Evolutionary conservation across 257 asterid genomes (phyloP).

Genomic region (Phtheirospermum japonicum): DNA sequence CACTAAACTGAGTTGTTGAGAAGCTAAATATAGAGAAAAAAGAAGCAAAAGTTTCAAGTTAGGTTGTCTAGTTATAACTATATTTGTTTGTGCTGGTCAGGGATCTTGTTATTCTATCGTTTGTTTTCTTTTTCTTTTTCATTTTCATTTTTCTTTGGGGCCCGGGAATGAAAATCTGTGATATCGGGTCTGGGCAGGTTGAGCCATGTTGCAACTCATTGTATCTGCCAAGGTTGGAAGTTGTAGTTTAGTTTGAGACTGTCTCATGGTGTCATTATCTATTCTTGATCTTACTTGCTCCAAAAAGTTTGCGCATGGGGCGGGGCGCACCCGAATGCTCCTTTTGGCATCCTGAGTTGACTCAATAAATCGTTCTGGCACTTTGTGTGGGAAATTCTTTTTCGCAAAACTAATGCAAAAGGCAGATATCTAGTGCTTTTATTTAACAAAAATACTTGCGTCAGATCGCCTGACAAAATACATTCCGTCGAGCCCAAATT

Average conservation of each 20-base stretch:
- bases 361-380: neutral
- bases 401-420: neutral
- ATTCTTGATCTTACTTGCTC: neutral
- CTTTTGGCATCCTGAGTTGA: neutral
- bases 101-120: neutral
- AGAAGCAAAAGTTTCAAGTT: neutral
- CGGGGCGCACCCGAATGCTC: neutral
- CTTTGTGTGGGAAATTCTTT: slow-evolving; percentile 3
- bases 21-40: neutral
- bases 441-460: too few species aligned
- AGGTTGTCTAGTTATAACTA: neutral
- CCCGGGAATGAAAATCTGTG: neutral
- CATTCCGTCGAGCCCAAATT: too few species aligned
- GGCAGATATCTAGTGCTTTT: neutral
- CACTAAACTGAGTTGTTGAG: neutral
- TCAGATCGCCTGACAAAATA: too few species aligned
- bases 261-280: neutral
- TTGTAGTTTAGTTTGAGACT: neutral
- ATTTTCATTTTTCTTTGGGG: neutral
- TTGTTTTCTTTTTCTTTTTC: neutral
- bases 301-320: neutral
- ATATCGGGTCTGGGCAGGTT: neutral
- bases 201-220: slow-evolving; percentile 7
- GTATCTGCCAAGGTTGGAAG: neutral
- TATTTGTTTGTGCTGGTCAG: neutral